Percentiles rank a stretch among this genome's conserved stretches.
Evolutionary conservation across 169 alveolate species (phyloP).

Genomic region (Plasmodium inui): DNA sequence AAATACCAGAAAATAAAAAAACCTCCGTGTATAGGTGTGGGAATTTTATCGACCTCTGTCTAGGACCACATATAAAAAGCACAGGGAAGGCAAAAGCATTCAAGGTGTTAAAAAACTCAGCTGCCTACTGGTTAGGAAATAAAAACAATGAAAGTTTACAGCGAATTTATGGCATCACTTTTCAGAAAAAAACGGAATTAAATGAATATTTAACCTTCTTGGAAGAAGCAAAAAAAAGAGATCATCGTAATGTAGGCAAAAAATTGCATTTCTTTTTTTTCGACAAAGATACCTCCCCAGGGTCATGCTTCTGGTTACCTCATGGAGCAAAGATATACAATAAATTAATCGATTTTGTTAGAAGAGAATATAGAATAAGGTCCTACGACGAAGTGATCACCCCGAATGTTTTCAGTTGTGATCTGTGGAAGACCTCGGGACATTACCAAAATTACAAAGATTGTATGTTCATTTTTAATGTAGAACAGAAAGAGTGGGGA

Average conservation of each 20-base stretch:
- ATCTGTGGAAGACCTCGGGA: slow-evolving; percentile 98
- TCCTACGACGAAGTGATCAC: slow-evolving; percentile 95
- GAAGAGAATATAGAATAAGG: slow-evolving; percentile 86
- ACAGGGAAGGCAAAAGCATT: slow-evolving; percentile 96
- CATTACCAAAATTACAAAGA: slow-evolving; percentile 97
- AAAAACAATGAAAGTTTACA: slow-evolving; percentile 96
- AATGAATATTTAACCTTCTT: slow-evolving; percentile 93
- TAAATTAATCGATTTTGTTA: slow-evolving; percentile 94
- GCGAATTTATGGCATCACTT: slow-evolving; percentile 99
- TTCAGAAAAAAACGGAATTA: slow-evolving; percentile 95
- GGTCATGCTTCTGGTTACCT: slow-evolving; percentile 96
- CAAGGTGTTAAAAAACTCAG: slow-evolving; percentile 95
- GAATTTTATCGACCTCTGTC: slow-evolving; percentile 97
- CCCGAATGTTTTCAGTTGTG: slow-evolving; percentile 96
- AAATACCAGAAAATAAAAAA: slow-evolving; percentile 95
- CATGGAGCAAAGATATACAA: slow-evolving; percentile 98
- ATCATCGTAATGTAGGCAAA: slow-evolving; percentile 97
- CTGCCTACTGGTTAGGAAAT: slow-evolving; percentile 99
- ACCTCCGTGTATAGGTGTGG: slow-evolving; percentile 99
- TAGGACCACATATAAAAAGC: slow-evolving; percentile 99
- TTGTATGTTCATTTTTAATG: slow-evolving; percentile 92
- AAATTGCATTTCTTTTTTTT: slow-evolving; percentile 95
- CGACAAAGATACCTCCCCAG: slow-evolving; percentile 92
- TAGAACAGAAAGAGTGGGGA: slow-evolving; percentile 97
- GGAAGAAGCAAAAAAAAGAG: slow-evolving; percentile 98